Evolutionary conservation across 805 yeast species (phyloP).

Genomic region (Yarrowia keelungensis): DNA sequence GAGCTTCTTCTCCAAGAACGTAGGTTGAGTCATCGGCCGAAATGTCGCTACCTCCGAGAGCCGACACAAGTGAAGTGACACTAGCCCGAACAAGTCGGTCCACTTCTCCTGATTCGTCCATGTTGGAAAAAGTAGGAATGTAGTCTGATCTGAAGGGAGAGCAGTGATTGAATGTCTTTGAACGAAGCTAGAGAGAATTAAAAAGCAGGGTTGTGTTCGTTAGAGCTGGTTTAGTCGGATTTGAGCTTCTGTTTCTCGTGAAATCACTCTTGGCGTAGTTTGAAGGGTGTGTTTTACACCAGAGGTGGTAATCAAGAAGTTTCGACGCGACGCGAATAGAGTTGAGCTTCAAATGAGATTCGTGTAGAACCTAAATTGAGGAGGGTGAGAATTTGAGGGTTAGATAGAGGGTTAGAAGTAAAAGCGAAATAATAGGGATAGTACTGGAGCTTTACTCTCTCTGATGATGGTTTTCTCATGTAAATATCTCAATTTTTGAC

Average conservation of each 20-base stretch:
- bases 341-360: neutral
- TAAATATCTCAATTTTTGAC: too few species aligned
- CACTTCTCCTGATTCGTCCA: conserved; percentile 11
- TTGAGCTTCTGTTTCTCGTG: neutral
- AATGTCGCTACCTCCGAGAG: conserved; percentile 89
- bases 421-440: too few species aligned
- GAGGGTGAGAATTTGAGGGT: too few species aligned
- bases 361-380: neutral
- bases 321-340: conserved; percentile 8
- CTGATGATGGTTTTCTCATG: too few species aligned
- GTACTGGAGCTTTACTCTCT: too few species aligned
- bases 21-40: conserved; percentile 62
- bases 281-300: neutral
- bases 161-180: too few species aligned
- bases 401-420: too few species aligned
- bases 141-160: too few species aligned
- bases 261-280: neutral
- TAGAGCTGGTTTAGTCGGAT: neutral
- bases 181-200: neutral
- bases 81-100: conserved; percentile 57
- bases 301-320: neutral
- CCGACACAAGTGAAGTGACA: conserved; percentile 80
- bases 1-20: conserved; percentile 84
- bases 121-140: neutral
- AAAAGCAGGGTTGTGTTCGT: neutral